Base-by-base conservation (phyloP, 202 grass and related monocot genomes). In the Zizania palustris region DNA sequence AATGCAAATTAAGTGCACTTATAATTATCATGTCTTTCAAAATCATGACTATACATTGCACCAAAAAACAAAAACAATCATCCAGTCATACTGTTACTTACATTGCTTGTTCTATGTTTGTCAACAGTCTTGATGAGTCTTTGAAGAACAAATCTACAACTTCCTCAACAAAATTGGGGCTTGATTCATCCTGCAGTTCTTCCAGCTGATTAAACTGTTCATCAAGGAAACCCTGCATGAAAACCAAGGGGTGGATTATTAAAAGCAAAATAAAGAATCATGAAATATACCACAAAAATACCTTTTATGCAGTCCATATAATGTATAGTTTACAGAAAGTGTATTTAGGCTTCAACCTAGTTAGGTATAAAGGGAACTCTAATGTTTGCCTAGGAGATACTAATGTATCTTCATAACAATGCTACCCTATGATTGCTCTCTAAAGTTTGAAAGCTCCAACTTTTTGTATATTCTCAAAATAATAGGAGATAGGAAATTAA, bases 91-190 rank as follows among this genome's bases (percentile, higher is more conserved):
- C 44, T 70, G 56, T 43, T 79, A 73, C 91, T 83, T 78, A 93
- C 91, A 85, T 72, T 75, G 85, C 71, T 62, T 85, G 82, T 8
- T 90, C 87, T 53, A 90, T 85, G 67, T 80, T 90, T 61, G 82
- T 57, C 71, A 93, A 37, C 73, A 88, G 69, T 83, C 91, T 93
- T 38, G 78, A 85, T 72, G 87, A 93, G 71, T 93, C 78, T 70
- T 82, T 88, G 74, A 93, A 87, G 67, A 93, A 93, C 71, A 81
- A 85, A 50, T 72, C 62, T 46, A 85, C 87, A 37, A 93, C 91
- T 84, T 93, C 91, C 65, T 93, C 91, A 35, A 88, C 87, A 80
- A 93, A 90, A 69, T 93, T 93, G 59, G 91, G 91, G 75, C 87
- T 93, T 53, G 73, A 81, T 45, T 93, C 91, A 34, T 93, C 91